phyloP scores from a whole-genome alignment of 2,329 filamentous ascomycete species.

The Monosporascus sp. region DNA sequence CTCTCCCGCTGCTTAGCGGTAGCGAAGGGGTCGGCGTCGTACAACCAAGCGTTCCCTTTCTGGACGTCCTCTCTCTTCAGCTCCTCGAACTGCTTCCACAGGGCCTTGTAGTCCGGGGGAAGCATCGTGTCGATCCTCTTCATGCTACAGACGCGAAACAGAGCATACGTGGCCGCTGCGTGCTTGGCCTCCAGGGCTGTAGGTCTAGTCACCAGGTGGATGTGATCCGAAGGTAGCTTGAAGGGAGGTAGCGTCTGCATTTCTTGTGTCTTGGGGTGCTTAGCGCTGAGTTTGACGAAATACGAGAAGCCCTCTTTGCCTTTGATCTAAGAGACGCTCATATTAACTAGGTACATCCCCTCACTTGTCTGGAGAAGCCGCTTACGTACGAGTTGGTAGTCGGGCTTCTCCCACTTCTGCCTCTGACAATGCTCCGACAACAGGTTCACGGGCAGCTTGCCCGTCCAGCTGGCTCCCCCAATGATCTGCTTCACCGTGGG shows the following conservation, averaged over 20 bases:
- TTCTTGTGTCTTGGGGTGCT: conserved; percentile 79
- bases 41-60: conserved; percentile 81
- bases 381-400: conserved; percentile 69
- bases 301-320: conserved; percentile 70
- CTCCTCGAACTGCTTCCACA: conserved; percentile 88
- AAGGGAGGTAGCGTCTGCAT: conserved; percentile 71
- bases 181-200: conserved; percentile 88
- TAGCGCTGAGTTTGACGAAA: conserved; percentile 70
- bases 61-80: conserved; percentile 78
- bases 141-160: conserved; percentile 91
- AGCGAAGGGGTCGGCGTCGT: conserved; percentile 90
- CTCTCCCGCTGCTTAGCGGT: conserved; percentile 75
- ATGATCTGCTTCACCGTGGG: conserved; percentile 75
- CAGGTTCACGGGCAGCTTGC: conserved; percentile 90
- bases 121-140: conserved; percentile 94
- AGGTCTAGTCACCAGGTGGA: conserved; percentile 68
- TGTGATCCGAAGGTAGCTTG: conserved; percentile 70
- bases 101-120: conserved; percentile 78
- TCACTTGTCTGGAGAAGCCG: conserved; percentile 8
- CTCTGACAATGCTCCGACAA: conserved; percentile 93
- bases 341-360: conserved; percentile 19
- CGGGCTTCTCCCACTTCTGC: conserved; percentile 90
- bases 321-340: conserved; percentile 44
- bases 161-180: conserved; percentile 84
- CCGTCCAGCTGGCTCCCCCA: conserved; percentile 93